These are phyloP conservation scores for Epicoccum sorghinum DNA, from an alignment of 2,329 filamentous ascomycete genomes.

Conservation along the genomic window DNA sequence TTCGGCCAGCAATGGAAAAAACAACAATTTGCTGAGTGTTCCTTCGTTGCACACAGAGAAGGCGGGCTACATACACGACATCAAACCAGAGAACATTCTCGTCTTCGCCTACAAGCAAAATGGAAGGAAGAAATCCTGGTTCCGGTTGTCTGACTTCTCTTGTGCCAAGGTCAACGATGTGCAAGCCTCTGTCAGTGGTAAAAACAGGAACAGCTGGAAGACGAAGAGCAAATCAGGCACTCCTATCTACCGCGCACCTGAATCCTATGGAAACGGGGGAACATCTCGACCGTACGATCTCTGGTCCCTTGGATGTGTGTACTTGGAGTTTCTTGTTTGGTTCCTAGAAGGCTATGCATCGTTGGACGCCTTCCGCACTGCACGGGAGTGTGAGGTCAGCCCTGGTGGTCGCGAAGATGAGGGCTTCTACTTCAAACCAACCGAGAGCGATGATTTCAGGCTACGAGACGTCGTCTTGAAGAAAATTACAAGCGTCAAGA, in stretches of 20 bases:
- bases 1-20: not conserved
- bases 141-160: slow-evolving; percentile 15
- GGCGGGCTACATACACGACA: slow-evolving; percentile 8
- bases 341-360: slow-evolving; percentile 1
- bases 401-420: not conserved
- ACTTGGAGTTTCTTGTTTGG: slow-evolving; percentile 4
- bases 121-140: slow-evolving; percentile 10
- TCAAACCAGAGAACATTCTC: slow-evolving; percentile 8
- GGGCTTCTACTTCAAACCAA: slow-evolving; percentile 1
- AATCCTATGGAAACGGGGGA: not conserved
- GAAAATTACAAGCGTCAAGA: not conserved
- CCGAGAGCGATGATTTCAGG: not conserved
- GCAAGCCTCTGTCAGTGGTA: not conserved
- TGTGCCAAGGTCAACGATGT: slow-evolving; percentile 11
- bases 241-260: slow-evolving; percentile 3
- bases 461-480: not conserved
- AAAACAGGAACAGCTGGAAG: not conserved
- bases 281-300: slow-evolving; percentile 8
- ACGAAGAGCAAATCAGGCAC: slow-evolving; percentile 1
- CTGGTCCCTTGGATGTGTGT: slow-evolving; percentile 7
- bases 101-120: not conserved
- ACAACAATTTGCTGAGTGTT: not conserved
- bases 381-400: not conserved
- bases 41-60: not conserved
- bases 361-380: not conserved